phyloP scores from a whole-genome alignment of 139 green algal genomes.

The Spirogloea muscicola region DNA sequence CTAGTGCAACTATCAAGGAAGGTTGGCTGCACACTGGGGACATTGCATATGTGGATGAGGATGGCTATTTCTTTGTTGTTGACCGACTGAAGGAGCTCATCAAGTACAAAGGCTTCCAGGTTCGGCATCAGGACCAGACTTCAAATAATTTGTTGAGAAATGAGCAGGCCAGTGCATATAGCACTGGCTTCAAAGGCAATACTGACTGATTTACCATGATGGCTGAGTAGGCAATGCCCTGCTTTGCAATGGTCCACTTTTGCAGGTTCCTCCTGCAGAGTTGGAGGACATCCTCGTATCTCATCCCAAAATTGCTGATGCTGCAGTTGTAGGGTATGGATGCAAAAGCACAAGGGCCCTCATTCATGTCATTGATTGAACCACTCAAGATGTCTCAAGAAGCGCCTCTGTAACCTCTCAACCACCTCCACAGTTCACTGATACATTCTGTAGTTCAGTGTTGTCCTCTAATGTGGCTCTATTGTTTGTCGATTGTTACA shows the following conservation, averaged over 20 bases:
- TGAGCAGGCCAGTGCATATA: background rate
- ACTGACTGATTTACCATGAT: background rate
- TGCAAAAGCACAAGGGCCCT: background rate
- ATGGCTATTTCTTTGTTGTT: slow-evolving; percentile 28
- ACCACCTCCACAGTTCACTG: background rate
- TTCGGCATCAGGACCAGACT: background rate
- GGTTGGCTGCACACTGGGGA: slow-evolving; percentile 56
- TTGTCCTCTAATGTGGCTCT: background rate
- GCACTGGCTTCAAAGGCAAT: background rate
- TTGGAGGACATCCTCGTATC: slow-evolving; percentile 23
- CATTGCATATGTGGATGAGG: slow-evolving; percentile 16
- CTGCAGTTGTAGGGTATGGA: slow-evolving; percentile 23
- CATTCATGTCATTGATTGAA: background rate
- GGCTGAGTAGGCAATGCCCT: background rate
- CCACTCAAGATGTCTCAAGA: background rate
- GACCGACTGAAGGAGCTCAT: slow-evolving; percentile 45
- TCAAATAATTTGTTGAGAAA: background rate
- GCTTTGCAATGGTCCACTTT: background rate
- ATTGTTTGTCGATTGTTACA: background rate
- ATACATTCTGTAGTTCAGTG: background rate
- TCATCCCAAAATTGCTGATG: slow-evolving; percentile 10
- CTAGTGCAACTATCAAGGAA: slow-evolving; percentile 31
- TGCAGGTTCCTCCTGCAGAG: slow-evolving; percentile 37
- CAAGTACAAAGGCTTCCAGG: slow-evolving; percentile 36
- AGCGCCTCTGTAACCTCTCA: background rate